Evolutionary conservation across 164 flowering plant genomes (phyloP).

Genomic region (Nelumbo lutea): DNA sequence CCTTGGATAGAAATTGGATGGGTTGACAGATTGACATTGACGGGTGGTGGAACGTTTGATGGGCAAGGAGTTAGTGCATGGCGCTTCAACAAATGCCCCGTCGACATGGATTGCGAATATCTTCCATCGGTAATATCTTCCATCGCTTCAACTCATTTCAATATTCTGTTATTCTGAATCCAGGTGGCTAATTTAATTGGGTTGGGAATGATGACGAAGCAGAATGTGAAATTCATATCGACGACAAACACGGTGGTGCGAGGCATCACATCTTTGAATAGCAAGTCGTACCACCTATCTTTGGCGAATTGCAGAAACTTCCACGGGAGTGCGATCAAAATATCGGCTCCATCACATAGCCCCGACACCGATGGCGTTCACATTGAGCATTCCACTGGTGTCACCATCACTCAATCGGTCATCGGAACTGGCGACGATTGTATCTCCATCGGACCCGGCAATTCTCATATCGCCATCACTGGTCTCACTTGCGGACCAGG

Average conservation of each 20-base stretch:
- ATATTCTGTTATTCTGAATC: too few relatives aligned
- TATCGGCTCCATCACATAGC: conserved; percentile 53
- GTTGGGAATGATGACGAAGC: conserved; percentile 5
- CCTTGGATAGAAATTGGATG: conserved; percentile 53
- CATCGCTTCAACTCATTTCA: neutral
- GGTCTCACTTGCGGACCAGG: conserved; percentile 67
- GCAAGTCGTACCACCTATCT: conserved; percentile 67
- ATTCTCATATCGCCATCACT: conserved; percentile 34
- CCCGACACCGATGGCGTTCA: conserved; percentile 84
- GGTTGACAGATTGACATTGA: conserved; percentile 45
- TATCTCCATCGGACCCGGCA: conserved; percentile 65
- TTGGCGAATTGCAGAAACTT: conserved; percentile 42
- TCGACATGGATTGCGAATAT: conserved; percentile 28
- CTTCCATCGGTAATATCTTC: conserved; percentile 47
- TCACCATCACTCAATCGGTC: conserved; percentile 25
- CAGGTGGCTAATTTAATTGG: too few relatives aligned
- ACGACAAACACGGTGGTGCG: conserved; percentile 36
- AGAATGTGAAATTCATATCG: conserved; percentile 53
- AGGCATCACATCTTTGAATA: conserved; percentile 46
- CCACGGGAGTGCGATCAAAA: conserved; percentile 30
- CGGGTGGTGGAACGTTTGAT: conserved; percentile 66
- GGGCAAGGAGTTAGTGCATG: conserved; percentile 68
- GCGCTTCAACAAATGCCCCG: conserved; percentile 47
- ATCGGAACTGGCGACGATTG: conserved; percentile 74
- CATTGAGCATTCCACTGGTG: conserved; percentile 37